Evolutionary conservation across 2,329 filamentous ascomycete species (phyloP), one percentile per base, ranked within the genome.

Genomic region (Exophiala calicioides): DNA sequence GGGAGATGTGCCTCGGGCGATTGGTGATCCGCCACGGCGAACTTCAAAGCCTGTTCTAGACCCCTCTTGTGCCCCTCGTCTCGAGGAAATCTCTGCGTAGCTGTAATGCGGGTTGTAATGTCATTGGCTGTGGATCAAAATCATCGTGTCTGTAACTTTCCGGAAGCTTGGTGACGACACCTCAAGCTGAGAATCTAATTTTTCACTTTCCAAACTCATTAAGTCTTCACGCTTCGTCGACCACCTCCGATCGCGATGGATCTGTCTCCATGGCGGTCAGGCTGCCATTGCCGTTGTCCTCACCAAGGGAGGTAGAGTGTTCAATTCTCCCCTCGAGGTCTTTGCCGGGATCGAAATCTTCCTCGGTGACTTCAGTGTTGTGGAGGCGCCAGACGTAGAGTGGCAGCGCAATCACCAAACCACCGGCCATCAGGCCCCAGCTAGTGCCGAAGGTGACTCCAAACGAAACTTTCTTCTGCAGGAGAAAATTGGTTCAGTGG

Each of bases 341-440:
- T 13, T 36, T 36, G 33, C 5, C 33, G 8, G 21, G 19, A 16
- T 27, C 20, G 15, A 46, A 33, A 10, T 46, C 43, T 15, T 26
- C 36, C 5, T 32, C 27, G 5, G 27, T 40, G 7, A 46, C 12
- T 18, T 46, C 43, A n/a, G 43, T 46, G 19, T 46, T 34, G 19
- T 46, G 34, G 13, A 46, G 35, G 27, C 43, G 43, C 34, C 35
- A 46, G 13, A 30, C 16, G 10, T 46, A 46, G 8, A 95, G 79
- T 0, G 90, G 90, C 0, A 84, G 76, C 3, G 89, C 90, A 52
- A 91, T 70, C 23, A 95, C 10, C 31, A 96, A 76, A 23, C 85
- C 84, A n/a, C 76, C 85, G 1, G 76, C 77, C 13, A 95, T 78
- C 2, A 94, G 74, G 44, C 74, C 88, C 90, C 89, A 95, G 69